Evolutionary conservation across 1,139 yeast species (phyloP).

Genomic region (Candida anutae): DNA sequence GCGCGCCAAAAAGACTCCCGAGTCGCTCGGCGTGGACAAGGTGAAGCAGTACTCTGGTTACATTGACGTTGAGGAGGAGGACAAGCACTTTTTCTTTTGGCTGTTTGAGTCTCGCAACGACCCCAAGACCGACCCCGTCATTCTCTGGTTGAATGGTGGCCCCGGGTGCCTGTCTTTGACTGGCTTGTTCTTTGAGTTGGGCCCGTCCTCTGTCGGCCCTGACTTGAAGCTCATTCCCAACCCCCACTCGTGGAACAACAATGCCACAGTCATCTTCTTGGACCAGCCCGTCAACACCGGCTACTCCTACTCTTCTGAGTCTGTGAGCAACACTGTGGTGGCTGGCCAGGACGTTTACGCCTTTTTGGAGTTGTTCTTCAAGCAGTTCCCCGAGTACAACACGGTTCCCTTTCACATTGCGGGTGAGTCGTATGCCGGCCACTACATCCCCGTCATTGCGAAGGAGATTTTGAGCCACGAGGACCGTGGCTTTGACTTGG

Average conservation of each 20-base stretch:
- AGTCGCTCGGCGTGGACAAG: constrained; percentile 61
- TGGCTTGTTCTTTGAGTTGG: constrained; percentile 87
- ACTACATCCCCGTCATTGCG: constrained; percentile 91
- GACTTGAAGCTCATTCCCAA: constrained; percentile 65
- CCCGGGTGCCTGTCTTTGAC: constrained; percentile 89
- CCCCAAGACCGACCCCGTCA: constrained; percentile 76
- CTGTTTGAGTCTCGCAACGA: constrained; percentile 86
- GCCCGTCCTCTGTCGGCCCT: constrained; percentile 68
- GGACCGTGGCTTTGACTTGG: constrained; percentile 74
- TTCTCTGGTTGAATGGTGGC: constrained; percentile 87
- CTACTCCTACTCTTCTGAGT: constrained; percentile 63
- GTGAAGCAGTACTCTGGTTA: constrained; percentile 85
- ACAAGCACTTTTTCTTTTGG: constrained; percentile 79
- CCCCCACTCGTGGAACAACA: constrained; percentile 81
- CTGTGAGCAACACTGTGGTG: constrained; percentile 69
- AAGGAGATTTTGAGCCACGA: constrained; percentile 71
- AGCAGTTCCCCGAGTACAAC: constrained; percentile 80
- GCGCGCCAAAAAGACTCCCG: constrained; percentile 48
- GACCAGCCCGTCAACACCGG: constrained; percentile 97
- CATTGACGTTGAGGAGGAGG: constrained; percentile 60
- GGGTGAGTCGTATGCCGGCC: constrained; percentile 99
- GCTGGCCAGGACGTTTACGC: constrained; percentile 94
- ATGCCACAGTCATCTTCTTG: constrained; percentile 84
- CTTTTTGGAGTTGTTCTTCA: constrained; percentile 81
- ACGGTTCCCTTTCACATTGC: constrained; percentile 83